phyloP scores from a whole-genome alignment of 169 alveolate species.

The Plasmodium fragile region DNA sequence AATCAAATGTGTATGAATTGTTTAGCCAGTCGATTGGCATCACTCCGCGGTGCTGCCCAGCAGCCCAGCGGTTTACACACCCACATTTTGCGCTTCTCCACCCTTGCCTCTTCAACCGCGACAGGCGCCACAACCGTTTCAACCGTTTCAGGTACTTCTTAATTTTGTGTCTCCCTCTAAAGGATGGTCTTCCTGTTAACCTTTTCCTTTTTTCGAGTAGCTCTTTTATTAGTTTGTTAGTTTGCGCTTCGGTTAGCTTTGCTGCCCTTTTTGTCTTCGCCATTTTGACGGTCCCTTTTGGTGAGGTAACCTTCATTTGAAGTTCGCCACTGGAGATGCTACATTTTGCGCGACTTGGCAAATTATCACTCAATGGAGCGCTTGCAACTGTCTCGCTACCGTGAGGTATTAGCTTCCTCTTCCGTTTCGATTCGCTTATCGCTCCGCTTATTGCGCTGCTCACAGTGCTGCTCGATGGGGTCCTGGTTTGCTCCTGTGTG shows the following conservation, averaged over 20 bases:
- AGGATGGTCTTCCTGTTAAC: neutral
- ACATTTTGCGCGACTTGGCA: neutral
- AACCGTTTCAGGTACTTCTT: conserved; percentile 26
- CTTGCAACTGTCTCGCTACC: neutral
- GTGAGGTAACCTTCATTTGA: neutral
- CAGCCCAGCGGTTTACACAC: neutral
- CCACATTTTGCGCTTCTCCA: neutral
- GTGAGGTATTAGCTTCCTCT: neutral
- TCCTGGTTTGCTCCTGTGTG: neutral
- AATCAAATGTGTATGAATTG: conserved; percentile 57
- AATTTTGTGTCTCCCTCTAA: neutral
- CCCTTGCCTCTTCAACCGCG: neutral
- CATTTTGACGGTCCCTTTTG: neutral
- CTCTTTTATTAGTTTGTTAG: neutral
- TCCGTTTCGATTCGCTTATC: neutral
- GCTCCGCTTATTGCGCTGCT: neutral
- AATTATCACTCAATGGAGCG: neutral
- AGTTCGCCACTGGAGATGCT: neutral
- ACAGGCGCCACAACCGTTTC: neutral
- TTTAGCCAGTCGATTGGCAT: conserved; percentile 58
- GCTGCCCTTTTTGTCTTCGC: neutral
- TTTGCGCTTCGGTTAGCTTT: neutral
- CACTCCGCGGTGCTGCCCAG: neutral
- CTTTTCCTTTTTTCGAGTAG: neutral
- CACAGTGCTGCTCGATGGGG: neutral